Evolutionary conservation across 352 stramenopile species (phyloP).

Genomic region (Pythium catenulatum): DNA sequence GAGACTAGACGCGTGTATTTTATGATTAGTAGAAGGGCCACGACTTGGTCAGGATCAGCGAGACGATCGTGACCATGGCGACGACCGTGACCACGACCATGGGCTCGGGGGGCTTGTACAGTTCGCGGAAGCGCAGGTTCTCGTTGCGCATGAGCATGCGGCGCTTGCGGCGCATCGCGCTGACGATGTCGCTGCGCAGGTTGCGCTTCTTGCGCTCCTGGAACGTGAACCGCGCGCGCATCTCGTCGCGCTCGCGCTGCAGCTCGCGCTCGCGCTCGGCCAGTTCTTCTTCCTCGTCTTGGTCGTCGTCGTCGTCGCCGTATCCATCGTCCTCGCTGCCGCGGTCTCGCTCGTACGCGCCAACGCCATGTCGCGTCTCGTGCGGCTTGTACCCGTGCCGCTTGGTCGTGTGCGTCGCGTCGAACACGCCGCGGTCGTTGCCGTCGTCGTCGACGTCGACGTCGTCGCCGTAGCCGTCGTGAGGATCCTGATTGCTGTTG

Average conservation of each 20-base stretch:
- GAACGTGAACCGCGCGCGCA: constrained; percentile 74
- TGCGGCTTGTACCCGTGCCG: not conserved
- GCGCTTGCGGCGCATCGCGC: constrained; percentile 77
- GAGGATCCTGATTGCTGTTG: not conserved
- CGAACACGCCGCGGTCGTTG: not conserved
- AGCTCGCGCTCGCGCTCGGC: constrained; percentile 52
- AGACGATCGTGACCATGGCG: constrained; percentile 76
- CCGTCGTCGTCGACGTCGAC: not conserved
- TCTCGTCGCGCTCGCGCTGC: constrained; percentile 66
- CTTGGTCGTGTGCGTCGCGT: too few relatives aligned
- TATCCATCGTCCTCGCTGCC: too few relatives aligned
- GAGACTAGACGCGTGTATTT: too few relatives aligned
- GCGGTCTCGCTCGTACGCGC: not conserved
- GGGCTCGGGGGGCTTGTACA: constrained; percentile 84
- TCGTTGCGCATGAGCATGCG: constrained; percentile 82
- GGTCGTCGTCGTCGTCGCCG: constrained; percentile 32
- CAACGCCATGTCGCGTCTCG: not conserved
- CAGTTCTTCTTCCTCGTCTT: constrained; percentile 59
- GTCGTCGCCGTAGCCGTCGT: not conserved
- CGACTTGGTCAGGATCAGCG: constrained; percentile 85
- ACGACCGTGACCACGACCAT: constrained; percentile 78
- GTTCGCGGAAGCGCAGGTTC: constrained; percentile 86
- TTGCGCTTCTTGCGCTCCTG: constrained; percentile 65
- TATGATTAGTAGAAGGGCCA: constrained; percentile 85
- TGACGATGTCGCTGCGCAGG: constrained; percentile 67